Base-by-base conservation (phyloP, 2,329 filamentous ascomycete species). In the Cryphonectria nitschkei region DNA sequence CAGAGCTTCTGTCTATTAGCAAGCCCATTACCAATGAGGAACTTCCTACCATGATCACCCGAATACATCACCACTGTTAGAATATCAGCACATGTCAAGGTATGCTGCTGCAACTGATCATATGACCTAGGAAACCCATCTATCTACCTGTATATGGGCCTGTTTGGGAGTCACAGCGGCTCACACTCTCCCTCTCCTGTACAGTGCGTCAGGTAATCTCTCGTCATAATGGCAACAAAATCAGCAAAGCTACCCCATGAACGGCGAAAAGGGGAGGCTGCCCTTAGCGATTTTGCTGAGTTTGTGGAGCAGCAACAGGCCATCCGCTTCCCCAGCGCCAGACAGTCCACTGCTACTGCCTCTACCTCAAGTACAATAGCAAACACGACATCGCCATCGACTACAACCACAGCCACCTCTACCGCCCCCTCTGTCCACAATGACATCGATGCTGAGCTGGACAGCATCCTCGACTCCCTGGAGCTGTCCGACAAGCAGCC, bases 281-380 rank as follows among this genome's bases (percentile, higher is more conserved):
- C 95, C 16, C 87, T 99, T 69, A 96, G 93, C 84, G 96, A 98
- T 77, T 99, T 99, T 80, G 94, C 95, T 80, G 96, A 99, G 78
- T 98, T 98, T 78, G 96, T 98, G 75, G 94, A 98, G 81, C 92
- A 94, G 80, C 95, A 98, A 80, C 96, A 98, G 81, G 90, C 90
- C 19, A 82, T 91, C 65, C 90, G 92, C 70, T 90, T 89, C 75
- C 87, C 88, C 32, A 79, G 70, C 41, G 66, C 71, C 62, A 69
- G 41, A 52, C 52, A 46, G 41, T 32, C 63, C 41, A 34, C 43
- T 46, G 61, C 61, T 8, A 2, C 37, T 11, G 11, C 39, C 6
- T 26, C 61, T 16, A n/a, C n/a, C 41, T 26, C 61, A 6, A 4
- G 9, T 13, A 11, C 60, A 13, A 13, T 29, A 22, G 6, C 26